These are phyloP conservation scores for Annulohypoxylon bovei DNA, from an alignment of 495 filamentous ascomycete genomes.

Conservation along the genomic window DNA sequence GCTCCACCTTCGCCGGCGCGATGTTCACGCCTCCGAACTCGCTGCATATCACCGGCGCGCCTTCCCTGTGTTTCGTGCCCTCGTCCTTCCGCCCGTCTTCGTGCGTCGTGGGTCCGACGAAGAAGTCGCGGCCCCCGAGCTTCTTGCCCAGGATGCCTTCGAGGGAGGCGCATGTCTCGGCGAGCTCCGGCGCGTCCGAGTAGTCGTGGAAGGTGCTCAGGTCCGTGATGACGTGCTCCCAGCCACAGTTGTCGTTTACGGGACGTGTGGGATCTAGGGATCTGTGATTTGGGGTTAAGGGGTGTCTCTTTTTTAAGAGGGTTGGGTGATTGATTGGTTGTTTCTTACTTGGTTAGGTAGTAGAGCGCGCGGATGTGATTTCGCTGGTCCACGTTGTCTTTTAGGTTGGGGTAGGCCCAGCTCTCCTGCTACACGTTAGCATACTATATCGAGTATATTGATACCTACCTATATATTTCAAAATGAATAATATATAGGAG, in stretches of 20 bases:
- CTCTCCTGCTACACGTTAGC: slow-evolving; percentile 51
- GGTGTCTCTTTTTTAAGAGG: not conserved
- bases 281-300: slow-evolving; percentile 36
- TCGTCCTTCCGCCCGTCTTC: slow-evolving; percentile 46
- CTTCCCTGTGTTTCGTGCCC: slow-evolving; percentile 56
- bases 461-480: not conserved
- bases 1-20: slow-evolving; percentile 50
- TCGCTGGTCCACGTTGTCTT: slow-evolving; percentile 62
- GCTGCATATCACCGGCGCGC: slow-evolving; percentile 65
- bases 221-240: slow-evolving; percentile 68
- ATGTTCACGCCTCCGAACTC: slow-evolving; percentile 72
- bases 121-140: slow-evolving; percentile 56
- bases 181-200: slow-evolving; percentile 59
- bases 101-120: slow-evolving; percentile 53
- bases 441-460: not conserved
- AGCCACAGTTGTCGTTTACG: slow-evolving; percentile 73
- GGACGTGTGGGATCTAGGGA: slow-evolving; percentile 66
- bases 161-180: slow-evolving; percentile 56
- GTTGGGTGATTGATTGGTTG: not conserved
- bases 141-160: slow-evolving; percentile 59
- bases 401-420: slow-evolving; percentile 66
- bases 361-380: slow-evolving; percentile 68
- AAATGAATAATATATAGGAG: not conserved
- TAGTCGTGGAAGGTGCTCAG: slow-evolving; percentile 72
- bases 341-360: slow-evolving; percentile 65